These are phyloP conservation scores for Conringia planisiliqua DNA, from an alignment of 345 rosid species.

Conservation along the genomic window DNA sequence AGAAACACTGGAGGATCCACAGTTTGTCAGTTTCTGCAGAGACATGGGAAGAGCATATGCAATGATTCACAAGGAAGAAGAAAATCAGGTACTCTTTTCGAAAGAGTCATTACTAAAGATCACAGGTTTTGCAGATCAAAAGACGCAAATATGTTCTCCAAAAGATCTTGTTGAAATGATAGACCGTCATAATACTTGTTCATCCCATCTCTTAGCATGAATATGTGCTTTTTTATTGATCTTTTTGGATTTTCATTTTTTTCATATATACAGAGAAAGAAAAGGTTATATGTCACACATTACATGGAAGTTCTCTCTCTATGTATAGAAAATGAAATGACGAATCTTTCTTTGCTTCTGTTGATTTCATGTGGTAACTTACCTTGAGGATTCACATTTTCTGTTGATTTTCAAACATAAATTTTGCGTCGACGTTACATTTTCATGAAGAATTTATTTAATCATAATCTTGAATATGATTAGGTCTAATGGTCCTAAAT, in stretches of 20 bases:
- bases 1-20: conserved; percentile 45
- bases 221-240: background rate
- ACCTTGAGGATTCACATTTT: background rate
- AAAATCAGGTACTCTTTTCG: conserved; percentile 13
- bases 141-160: conserved; percentile 40
- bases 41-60: conserved; percentile 47
- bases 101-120: conserved; percentile 32
- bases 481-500: too few species aligned
- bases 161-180: conserved; percentile 48
- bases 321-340: background rate
- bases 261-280: background rate
- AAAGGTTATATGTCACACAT: background rate
- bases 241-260: background rate
- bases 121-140: conserved; percentile 25
- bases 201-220: conserved; percentile 11
- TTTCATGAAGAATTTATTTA: background rate
- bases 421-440: background rate
- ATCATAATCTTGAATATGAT: too few species aligned
- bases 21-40: conserved; percentile 46
- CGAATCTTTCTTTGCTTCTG: background rate
- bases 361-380: background rate
- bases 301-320: background rate
- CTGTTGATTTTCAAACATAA: background rate
- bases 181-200: background rate
- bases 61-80: conserved; percentile 41